Evolutionary conservation across 768 basidiomycete species (phyloP).

Genomic region (Mrakia hoshinonis): DNA sequence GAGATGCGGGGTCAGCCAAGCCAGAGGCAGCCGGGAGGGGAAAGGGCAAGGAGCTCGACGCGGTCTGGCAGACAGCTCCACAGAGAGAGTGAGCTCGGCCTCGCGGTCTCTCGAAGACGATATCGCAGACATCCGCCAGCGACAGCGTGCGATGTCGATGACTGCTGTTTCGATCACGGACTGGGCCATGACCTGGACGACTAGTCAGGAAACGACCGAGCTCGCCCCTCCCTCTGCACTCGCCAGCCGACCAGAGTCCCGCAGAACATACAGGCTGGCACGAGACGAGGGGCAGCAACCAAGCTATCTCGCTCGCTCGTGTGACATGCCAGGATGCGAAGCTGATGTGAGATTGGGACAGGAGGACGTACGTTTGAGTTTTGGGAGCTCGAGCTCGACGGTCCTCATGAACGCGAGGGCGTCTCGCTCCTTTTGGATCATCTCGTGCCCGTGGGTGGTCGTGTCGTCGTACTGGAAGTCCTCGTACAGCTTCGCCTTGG

Average conservation of each 20-base stretch:
- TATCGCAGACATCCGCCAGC: not conserved
- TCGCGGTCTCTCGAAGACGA: not conserved
- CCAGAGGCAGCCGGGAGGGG: not conserved
- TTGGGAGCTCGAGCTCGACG: conserved; percentile 29
- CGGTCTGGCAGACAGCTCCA: too few relatives aligned
- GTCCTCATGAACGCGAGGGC: conserved; percentile 30
- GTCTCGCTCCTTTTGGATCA: conserved; percentile 28
- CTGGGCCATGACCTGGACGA: too few relatives aligned
- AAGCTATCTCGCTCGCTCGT: too few relatives aligned
- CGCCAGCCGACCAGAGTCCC: too few relatives aligned
- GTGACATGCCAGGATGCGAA: too few relatives aligned
- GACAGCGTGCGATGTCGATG: too few relatives aligned
- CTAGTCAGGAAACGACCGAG: too few relatives aligned
- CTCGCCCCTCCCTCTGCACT: too few relatives aligned
- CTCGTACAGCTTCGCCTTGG: conserved; percentile 18
- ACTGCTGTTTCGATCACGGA: too few relatives aligned
- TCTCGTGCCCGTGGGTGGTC: conserved; percentile 18
- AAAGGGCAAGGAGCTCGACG: not conserved
- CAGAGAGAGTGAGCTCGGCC: too few relatives aligned
- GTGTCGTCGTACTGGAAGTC: conserved; percentile 29
- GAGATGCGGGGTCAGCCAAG: not conserved
- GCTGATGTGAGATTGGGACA: not conserved
- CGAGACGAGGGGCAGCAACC: too few relatives aligned
- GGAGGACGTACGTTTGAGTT: conserved; percentile 25
- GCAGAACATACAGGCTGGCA: too few relatives aligned